A percentile compares a stretch with the other conserved stretches of the same genome.
Evolutionary conservation across 2,329 filamentous ascomycete genomes (phyloP).

Genomic region (Paraphoma chrysanthemicola): DNA sequence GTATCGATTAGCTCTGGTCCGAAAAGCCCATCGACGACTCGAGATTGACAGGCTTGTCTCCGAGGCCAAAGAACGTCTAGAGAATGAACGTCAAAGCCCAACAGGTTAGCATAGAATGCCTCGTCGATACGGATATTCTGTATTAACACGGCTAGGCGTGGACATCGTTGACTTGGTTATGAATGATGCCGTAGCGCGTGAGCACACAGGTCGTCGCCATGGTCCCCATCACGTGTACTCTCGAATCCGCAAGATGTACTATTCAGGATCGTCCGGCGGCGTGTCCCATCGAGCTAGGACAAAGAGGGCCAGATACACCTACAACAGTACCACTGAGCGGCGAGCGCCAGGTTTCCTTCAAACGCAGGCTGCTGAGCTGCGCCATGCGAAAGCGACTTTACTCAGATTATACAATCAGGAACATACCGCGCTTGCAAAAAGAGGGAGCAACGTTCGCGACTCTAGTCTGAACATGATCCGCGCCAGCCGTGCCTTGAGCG

Average conservation of each 20-base stretch:
- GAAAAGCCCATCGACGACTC: slow-evolving; percentile 21
- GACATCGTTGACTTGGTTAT: slow-evolving; percentile 40
- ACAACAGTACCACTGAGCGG: not conserved
- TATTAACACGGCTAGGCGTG: slow-evolving; percentile 8
- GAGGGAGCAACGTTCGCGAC: not conserved
- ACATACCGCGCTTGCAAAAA: not conserved
- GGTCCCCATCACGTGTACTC: not conserved
- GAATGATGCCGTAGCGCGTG: slow-evolving; percentile 14
- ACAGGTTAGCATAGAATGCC: slow-evolving; percentile 13
- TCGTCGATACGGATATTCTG: not conserved
- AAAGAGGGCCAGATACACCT: not conserved
- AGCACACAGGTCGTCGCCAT: not conserved
- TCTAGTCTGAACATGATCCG: slow-evolving; percentile 2
- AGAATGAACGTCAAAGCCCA: slow-evolving; percentile 22
- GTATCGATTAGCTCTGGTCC: slow-evolving; percentile 22
- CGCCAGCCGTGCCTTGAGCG: slow-evolving; percentile 11
- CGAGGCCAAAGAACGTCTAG: slow-evolving; percentile 19
- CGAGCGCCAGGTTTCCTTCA: slow-evolving; percentile 2
- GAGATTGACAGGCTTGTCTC: slow-evolving; percentile 23
- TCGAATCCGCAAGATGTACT: not conserved
- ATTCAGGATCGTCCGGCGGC: not conserved
- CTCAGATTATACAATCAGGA: slow-evolving; percentile 17
- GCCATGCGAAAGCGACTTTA: slow-evolving; percentile 11
- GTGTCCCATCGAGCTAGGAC: not conserved
- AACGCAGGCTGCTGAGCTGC: slow-evolving; percentile 10